Base-by-base conservation (phyloP, 371 early-diverging fungal species). In the Mortierella sp. region DNA sequence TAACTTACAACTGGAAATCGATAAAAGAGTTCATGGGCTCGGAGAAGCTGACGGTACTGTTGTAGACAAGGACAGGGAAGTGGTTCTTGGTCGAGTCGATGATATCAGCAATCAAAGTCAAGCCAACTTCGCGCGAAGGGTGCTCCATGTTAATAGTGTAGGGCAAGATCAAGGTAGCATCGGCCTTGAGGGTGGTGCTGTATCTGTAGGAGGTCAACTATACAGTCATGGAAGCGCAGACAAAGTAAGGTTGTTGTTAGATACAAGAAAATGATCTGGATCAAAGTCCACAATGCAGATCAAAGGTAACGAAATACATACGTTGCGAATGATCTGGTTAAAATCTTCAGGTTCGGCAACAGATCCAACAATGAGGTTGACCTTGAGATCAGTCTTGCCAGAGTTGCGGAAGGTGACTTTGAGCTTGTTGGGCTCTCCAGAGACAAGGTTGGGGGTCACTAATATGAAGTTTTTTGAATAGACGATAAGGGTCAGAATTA, bases 191-290 rank as follows among this genome's bases (percentile, higher is more conserved):
- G 17, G 71, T 67, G 49, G 67, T 74, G 61, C 67, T 66, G 43
- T 80, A 80, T 66, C 70, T 73, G 65, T 74, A 80, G 43, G 80
- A 62, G 40, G 80, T 80, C 75, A 80, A 64, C 78, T 78, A 61
- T 34, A 10, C 15, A 57, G 28, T 26, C 23, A 45, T 2, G 23
- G 54, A 53, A 29, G 47, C 32, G n/a, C 31, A 23, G n/a, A 34
- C 9, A 26, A n/a, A 22, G 42, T 40, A 17, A 0, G 6, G 12
- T 32, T 40, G 15, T 19, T 15, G 23, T 29, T 28, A 23, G 23
- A 54, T 13, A 54, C 7, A 29, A 59, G 43, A 32, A 56, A 19
- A 56, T 31, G 55, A 37, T 10, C 51, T 40, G 37, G 17, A 13
- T 22, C 32, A 32, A 31, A 28, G 19, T 7, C 28, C 37, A 64